A percentile compares a stretch with the other conserved stretches of the same genome.
phyloP scores from a whole-genome alignment of 2,329 filamentous ascomycete genomes.

The Phyllosticta paracitricarpa region DNA sequence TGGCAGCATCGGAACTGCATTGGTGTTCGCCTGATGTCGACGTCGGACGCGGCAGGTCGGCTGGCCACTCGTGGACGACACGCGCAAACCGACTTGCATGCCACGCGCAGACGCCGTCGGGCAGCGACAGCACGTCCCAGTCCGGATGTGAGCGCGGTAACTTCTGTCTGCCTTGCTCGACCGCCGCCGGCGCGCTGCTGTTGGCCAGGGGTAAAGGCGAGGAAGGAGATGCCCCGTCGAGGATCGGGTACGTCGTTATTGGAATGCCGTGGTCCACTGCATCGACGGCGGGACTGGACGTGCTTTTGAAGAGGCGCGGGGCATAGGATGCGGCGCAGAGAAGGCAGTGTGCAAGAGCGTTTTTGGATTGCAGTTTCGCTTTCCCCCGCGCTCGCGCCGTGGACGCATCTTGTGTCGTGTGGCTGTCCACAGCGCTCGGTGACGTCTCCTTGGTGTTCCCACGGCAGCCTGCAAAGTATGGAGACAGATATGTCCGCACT shows the following conservation, averaged over 20 bases:
- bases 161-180: not conserved
- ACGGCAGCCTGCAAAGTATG: conserved; percentile 3
- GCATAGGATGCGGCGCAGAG: conserved; percentile 24
- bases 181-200: not conserved
- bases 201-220: not conserved
- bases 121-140: conserved; percentile 20
- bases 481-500: conserved; percentile 19
- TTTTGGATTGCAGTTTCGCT: not conserved
- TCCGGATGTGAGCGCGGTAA: not conserved
- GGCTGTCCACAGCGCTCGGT: not conserved
- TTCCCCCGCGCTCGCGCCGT: not conserved
- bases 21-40: not conserved
- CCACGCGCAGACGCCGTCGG: conserved; percentile 23
- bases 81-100: conserved; percentile 22
- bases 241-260: not conserved
- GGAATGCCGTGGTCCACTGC: not conserved
- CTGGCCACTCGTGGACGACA: conserved; percentile 9
- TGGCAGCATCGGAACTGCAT: not conserved
- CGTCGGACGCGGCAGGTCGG: not conserved
- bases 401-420: too few relatives aligned
- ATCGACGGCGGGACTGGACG: conserved; percentile 17
- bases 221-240: not conserved
- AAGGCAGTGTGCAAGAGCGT: conserved; percentile 18
- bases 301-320: conserved; percentile 20
- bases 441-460: not conserved